These are phyloP conservation scores for Lumnitzera racemosa DNA, from an alignment of 345 rosid genomes.

Conservation along the genomic window DNA sequence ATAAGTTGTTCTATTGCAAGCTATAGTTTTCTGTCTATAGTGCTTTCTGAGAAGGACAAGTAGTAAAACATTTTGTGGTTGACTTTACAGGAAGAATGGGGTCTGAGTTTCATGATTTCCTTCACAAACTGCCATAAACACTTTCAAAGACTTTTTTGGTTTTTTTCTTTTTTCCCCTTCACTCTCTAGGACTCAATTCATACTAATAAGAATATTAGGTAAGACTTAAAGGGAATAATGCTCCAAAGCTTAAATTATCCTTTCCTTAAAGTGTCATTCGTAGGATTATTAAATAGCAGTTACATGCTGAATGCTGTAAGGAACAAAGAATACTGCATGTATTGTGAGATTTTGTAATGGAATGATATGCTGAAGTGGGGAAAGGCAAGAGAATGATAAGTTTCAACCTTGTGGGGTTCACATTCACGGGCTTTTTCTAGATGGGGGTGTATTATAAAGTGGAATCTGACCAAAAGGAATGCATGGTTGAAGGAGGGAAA, in stretches of 20 bases:
- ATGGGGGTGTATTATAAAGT: constrained; percentile 3
- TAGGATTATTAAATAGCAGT: no score
- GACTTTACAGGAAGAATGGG: constrained; percentile 1
- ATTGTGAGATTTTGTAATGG: constrained; percentile 10
- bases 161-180: neutral
- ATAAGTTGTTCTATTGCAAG: no score
- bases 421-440: constrained; percentile 7
- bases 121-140: neutral
- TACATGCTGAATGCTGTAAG: no score
- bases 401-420: constrained; percentile 32
- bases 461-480: constrained; percentile 13
- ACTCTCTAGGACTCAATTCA: neutral
- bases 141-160: neutral
- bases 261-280: no score
- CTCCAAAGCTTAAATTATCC: no score
- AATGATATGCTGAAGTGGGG: neutral
- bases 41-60: neutral
- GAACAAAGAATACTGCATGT: constrained; percentile 13
- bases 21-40: no score
- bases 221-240: no score
- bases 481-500: neutral
- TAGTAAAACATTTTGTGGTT: neutral
- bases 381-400: constrained; percentile 16
- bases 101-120: constrained; percentile 2
- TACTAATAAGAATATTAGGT: no score